Base-by-base conservation (phyloP, 352 stramenopile species). In the Globisporangium nodosum region DNA sequence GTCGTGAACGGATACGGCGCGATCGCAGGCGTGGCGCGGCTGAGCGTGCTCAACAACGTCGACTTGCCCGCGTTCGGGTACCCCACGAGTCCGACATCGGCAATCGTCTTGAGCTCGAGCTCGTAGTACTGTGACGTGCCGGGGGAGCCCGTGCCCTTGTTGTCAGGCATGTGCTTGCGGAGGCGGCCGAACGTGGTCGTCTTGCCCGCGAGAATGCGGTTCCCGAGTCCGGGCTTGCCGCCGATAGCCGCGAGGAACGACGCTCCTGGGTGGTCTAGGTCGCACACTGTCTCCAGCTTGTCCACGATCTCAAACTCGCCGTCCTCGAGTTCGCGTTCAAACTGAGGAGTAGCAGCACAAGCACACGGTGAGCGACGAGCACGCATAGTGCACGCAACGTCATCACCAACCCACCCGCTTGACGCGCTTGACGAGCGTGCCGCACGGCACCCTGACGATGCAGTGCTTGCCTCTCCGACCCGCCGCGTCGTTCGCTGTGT, bases 51-150 rank as follows among this genome's bases (percentile, higher is more conserved):
- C 11, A 99, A 76, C 45, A 99, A 71, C 37, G 87, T 98, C 15
- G 82, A 97, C 74, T 99, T 99, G 62, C 97, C 98, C 1, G 97
- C 97, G 74, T 99, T 99, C 1, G 98, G 98, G 65, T 98, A 98
- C 21, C 98, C 98, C 3, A 99, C 96, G 3, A 99, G 82, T 18
- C 97, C 97, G 43, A 99, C 84, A 70, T 99, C 97, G 5, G 97
- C 97, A 61, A 99, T 98, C 8, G 96, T 88, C 80, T 99, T 99
- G 39, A 99, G 79, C 68, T 99, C 96, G n/a, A 99, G 63, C 56
- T 96, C 86, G 50, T 99, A 86, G 83, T 97, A 99, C 66, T 97
- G 76, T 54, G 94, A 90, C 5, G 88, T 87, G 9, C 97, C 97
- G 1, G 88, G 86, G 60, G 96, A 88, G 13, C 97, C 98, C 0